These are phyloP conservation scores for Lactarius akahatsu DNA, from an alignment of 768 basidiomycete genomes.

Conservation along the genomic window DNA sequence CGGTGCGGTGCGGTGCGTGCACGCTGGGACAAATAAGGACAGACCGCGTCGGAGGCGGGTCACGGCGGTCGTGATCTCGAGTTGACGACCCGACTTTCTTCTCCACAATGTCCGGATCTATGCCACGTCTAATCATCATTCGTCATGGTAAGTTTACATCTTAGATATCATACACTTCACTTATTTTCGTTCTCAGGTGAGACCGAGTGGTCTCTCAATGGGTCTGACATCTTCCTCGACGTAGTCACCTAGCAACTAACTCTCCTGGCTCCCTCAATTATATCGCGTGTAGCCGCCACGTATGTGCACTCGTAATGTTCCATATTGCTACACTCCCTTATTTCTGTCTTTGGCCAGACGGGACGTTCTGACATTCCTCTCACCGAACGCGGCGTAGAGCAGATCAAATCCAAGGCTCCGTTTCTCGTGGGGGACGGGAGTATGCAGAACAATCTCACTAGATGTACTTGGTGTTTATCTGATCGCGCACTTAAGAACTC, in stretches of 20 bases:
- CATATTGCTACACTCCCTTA: conserved; percentile 15
- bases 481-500: conserved; percentile 45
- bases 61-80: neutral
- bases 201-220: conserved; percentile 92
- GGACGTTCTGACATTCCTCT: conserved; percentile 87
- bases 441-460: conserved; percentile 42
- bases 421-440: conserved; percentile 75
- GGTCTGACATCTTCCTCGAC: conserved; percentile 44
- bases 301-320: conserved; percentile 35
- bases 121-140: conserved; percentile 54
- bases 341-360: conserved; percentile 51
- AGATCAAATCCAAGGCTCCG: conserved; percentile 62
- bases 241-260: conserved; percentile 1
- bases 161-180: neutral
- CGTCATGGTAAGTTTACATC: conserved; percentile 44
- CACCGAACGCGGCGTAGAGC: conserved; percentile 69
- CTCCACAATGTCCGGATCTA: conserved; percentile 30
- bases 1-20: conserved; percentile 13
- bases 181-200: conserved; percentile 53
- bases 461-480: neutral
- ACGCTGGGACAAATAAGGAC: conserved; percentile 29
- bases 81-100: neutral
- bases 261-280: conserved; percentile 14
- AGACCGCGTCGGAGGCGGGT: neutral
- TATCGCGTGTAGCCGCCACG: conserved; percentile 53